Base-by-base conservation (phyloP, 2,329 filamentous ascomycete species). In the Rhinocladiella mackenziei region DNA sequence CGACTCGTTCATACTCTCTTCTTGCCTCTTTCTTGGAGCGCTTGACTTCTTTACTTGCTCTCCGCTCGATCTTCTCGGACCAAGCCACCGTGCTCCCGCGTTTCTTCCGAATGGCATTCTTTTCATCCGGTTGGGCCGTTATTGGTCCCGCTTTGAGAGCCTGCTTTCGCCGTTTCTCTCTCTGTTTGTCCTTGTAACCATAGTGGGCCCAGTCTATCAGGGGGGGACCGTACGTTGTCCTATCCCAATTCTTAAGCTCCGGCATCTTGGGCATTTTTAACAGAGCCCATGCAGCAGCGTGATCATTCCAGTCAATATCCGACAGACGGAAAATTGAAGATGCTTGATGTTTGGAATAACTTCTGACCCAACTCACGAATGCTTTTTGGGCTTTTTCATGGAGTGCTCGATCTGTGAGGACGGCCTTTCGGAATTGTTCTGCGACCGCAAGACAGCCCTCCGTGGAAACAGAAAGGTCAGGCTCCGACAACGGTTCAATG, bases 251-350 rank as follows among this genome's bases (percentile, higher is more conserved):
- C 58, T 82, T 84, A 40, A 87, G 69, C 64, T 98, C 92, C 0
- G 92, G 91, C 92, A 98, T 98, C 61, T 85, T 88, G 3, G 92
- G 92, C 53, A 97, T 74, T 38, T 82, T 82, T 2, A 96, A 72
- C 1, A 98, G 73, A 1, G 87, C 92, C 87, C 91, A 98, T 1
- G 84, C 85, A 41, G 80, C 74, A 1, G 82, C 91, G 1, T 92
- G 73, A 40, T 89, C 84, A 4, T 76, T 69, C 92, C 92, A 98
- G 63, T 95, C 83, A 11, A 96, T 73, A 58, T 94, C 88, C 2
- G 74, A 65, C 2, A 88, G 72, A 8, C 85, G 80, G 71, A 98
- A 98, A 55, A 98, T 97, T 59, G 88, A 94, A 48, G 80, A 83
- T 1, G 91, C 89, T 55, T 89, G 81, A 60, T 97, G 92, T 59